Conservation (phyloP, 345 rosid genomes). For the Lepidium africanum region DNA sequence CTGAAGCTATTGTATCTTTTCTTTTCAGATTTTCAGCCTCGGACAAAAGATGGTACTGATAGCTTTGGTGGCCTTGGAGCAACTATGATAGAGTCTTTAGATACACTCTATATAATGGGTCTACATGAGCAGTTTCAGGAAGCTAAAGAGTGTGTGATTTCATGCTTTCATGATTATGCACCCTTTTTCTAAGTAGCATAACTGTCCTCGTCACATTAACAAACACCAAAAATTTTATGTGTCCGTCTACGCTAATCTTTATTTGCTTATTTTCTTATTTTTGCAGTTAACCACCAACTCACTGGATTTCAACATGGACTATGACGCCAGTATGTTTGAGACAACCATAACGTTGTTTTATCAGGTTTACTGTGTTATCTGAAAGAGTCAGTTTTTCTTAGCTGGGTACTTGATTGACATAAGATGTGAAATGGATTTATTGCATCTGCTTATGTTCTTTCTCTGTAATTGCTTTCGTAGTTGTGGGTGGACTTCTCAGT, state of each 20-base stretch:
- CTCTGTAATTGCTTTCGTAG: conserved; percentile 39
- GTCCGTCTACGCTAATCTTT: not conserved
- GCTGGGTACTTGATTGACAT: conserved; percentile 8
- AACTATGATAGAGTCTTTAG: conserved; percentile 77
- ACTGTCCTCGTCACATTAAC: not conserved
- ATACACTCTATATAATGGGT: conserved; percentile 91
- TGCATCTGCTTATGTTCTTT: conserved; percentile 8
- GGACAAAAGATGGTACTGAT: conserved; percentile 70
- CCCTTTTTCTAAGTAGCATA: too few relatives aligned
- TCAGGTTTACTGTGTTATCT: conserved; percentile 54
- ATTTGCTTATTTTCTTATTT: not conserved
- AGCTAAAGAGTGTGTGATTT: conserved; percentile 79
- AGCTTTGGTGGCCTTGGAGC: conserved; percentile 99
- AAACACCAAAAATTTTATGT: not conserved
- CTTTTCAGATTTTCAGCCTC: conserved; percentile 47
- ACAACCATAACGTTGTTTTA: conserved; percentile 97
- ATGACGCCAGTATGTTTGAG: conserved; percentile 95
- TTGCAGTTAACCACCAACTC: conserved; percentile 78
- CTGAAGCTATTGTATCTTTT: conserved; percentile 5
- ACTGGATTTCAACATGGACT: conserved; percentile 85
- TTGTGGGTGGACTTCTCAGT: conserved; percentile 98
- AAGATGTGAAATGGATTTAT: not conserved
- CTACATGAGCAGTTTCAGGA: conserved; percentile 71
- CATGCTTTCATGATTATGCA: too few relatives aligned
- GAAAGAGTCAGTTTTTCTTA: conserved; percentile 16